Percentiles rank a stretch among this genome's conserved stretches.
These are phyloP conservation scores for Calocybe cyanea DNA, from an alignment of 768 basidiomycete species.

Conservation along the genomic window DNA sequence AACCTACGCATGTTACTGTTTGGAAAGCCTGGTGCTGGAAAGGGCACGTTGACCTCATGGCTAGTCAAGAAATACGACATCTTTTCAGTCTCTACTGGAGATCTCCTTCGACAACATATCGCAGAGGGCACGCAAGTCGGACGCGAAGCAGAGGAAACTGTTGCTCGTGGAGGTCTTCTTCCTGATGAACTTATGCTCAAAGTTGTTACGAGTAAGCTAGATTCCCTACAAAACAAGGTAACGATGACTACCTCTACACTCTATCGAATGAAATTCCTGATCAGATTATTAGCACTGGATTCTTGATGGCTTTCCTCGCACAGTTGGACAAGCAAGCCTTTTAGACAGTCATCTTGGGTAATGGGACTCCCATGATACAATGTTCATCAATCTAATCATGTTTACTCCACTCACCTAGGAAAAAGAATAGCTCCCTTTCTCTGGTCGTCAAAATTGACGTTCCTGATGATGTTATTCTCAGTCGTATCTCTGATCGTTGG, in stretches of 20 bases:
- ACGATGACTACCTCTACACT: constrained; percentile 7
- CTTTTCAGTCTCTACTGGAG: constrained; percentile 75
- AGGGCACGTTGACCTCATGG: constrained; percentile 77
- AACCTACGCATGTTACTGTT: constrained; percentile 69
- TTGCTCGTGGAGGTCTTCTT: constrained; percentile 73
- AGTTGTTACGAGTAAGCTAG: constrained; percentile 70
- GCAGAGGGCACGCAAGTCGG: constrained; percentile 72
- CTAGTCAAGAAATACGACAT: constrained; percentile 82
- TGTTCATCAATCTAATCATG: constrained; percentile 2
- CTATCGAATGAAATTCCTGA: background rate
- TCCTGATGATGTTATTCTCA: constrained; percentile 80
- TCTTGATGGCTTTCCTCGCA: constrained; percentile 90
- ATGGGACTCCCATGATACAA: constrained; percentile 18
- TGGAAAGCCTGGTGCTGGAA: constrained; percentile 80
- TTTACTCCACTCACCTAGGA: constrained; percentile 32
- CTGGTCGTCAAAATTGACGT: constrained; percentile 86
- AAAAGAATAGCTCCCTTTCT: constrained; percentile 62
- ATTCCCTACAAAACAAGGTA: constrained; percentile 63
- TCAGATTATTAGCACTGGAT: constrained; percentile 70
- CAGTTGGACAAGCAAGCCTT: constrained; percentile 76
- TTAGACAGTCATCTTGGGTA: constrained; percentile 75
- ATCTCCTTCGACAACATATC: constrained; percentile 83
- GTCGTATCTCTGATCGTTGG: constrained; percentile 88
- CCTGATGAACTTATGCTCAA: constrained; percentile 79
- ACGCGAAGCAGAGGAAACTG: constrained; percentile 67